These are phyloP conservation scores for Quercus mongolica DNA, from an alignment of 306 rosid genomes.

Conservation along the genomic window DNA sequence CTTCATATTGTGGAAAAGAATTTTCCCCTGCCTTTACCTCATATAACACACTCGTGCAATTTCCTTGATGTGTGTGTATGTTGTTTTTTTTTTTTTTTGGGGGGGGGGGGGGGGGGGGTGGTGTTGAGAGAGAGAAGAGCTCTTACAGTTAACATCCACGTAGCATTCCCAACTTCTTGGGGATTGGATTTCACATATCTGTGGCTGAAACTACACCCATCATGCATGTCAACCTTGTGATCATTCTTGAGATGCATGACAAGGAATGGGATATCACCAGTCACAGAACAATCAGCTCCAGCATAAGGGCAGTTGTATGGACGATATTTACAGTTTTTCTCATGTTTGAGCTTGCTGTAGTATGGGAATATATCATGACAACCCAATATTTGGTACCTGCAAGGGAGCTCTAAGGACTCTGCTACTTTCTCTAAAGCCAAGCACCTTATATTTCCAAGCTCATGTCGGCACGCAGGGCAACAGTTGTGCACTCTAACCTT, in stretches of 20 bases:
- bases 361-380: conserved; percentile 48
- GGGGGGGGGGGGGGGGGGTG: no score
- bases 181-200: conserved; percentile 61
- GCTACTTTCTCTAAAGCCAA: conserved; percentile 56
- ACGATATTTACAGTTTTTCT: conserved; percentile 47
- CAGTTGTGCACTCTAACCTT: conserved; percentile 48
- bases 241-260: conserved; percentile 46
- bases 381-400: conserved; percentile 39
- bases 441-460: conserved; percentile 59
- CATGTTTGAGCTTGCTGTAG: conserved; percentile 54
- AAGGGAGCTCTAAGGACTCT: conserved; percentile 55
- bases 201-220: conserved; percentile 50
- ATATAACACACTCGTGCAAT: no score
- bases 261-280: conserved; percentile 49
- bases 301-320: conserved; percentile 54
- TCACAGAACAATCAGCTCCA: conserved; percentile 48
- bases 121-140: not conserved
- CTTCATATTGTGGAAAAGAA: no score
- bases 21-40: no score
- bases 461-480: conserved; percentile 57
- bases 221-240: conserved; percentile 61
- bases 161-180: conserved; percentile 51
- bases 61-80: not conserved
- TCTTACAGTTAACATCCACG: conserved; percentile 55
- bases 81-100: no score